Conservation (phyloP, 495 filamentous ascomycete genomes). For the Trichoderma orchidacearum region DNA sequence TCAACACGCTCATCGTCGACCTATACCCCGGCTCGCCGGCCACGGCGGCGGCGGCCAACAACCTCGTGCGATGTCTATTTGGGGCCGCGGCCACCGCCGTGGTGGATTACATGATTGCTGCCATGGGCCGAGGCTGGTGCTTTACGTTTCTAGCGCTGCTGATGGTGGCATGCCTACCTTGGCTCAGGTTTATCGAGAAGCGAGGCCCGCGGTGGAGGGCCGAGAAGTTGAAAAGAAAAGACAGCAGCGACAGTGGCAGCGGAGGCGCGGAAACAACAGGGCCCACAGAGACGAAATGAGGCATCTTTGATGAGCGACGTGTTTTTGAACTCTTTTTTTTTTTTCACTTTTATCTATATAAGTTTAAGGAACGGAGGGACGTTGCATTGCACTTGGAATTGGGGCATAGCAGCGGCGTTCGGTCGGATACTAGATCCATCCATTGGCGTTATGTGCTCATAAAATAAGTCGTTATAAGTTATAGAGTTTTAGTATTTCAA, state of each 20-base stretch:
- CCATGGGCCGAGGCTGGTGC: constrained; percentile 31
- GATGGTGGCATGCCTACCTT: constrained; percentile 18
- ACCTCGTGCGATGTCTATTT: constrained; percentile 28
- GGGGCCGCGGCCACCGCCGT: constrained; percentile 30
- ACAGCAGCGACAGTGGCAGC: neutral
- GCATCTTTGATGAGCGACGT: neutral
- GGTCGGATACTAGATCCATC: neutral
- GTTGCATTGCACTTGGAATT: neutral
- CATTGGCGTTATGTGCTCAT: neutral
- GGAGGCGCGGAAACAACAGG: neutral
- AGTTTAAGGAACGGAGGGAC: neutral
- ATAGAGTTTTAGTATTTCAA: neutral
- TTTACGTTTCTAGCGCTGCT: constrained; percentile 30
- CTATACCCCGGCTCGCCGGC: constrained; percentile 30
- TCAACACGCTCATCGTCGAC: constrained; percentile 34
- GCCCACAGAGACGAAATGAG: neutral
- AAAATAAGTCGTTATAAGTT: neutral
- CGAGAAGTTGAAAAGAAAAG: constrained; percentile 12
- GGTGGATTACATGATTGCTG: constrained; percentile 25
- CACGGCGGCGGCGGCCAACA: constrained; percentile 33
- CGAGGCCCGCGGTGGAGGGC: constrained; percentile 28
- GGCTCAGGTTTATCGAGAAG: constrained; percentile 22
- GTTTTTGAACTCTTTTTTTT: neutral
- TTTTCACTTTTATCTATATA: neutral
- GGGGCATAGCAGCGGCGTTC: neutral